Evolutionary conservation across 495 filamentous ascomycete genomes (phyloP).

Genomic region (Tetracladium setigerum): DNA sequence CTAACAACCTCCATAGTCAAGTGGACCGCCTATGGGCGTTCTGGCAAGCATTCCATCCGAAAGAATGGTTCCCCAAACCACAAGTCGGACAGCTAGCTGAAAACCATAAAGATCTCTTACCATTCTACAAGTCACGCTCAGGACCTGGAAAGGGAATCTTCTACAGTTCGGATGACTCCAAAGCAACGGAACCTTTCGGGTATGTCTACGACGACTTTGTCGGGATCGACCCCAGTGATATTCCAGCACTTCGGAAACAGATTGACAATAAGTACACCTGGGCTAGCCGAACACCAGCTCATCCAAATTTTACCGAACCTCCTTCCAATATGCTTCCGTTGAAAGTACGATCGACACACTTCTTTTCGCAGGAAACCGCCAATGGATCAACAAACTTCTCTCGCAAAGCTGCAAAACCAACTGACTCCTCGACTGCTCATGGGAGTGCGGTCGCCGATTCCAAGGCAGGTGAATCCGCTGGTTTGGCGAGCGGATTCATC

Average conservation of each 20-base stretch:
- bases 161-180: slow-evolving; percentile 1
- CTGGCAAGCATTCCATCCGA: neutral
- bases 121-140: slow-evolving; percentile 1
- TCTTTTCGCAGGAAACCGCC: neutral
- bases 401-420: neutral
- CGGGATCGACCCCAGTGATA: neutral
- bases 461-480: neutral
- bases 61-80: neutral
- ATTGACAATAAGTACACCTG: slow-evolving; percentile 2
- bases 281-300: neutral
- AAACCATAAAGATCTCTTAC: slow-evolving; percentile 1
- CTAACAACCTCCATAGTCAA: no score
- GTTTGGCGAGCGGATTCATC: neutral
- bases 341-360: neutral
- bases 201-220: slow-evolving; percentile 2
- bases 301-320: neutral
- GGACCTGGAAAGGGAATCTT: slow-evolving; percentile 1
- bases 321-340: neutral
- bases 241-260: neutral
- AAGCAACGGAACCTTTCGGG: neutral
- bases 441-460: neutral
- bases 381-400: neutral
- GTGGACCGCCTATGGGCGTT: no score
- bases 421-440: neutral
- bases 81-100: neutral